Conservation (phyloP, 2,329 filamentous ascomycete genomes). For the Colletotrichum tropicicola region DNA sequence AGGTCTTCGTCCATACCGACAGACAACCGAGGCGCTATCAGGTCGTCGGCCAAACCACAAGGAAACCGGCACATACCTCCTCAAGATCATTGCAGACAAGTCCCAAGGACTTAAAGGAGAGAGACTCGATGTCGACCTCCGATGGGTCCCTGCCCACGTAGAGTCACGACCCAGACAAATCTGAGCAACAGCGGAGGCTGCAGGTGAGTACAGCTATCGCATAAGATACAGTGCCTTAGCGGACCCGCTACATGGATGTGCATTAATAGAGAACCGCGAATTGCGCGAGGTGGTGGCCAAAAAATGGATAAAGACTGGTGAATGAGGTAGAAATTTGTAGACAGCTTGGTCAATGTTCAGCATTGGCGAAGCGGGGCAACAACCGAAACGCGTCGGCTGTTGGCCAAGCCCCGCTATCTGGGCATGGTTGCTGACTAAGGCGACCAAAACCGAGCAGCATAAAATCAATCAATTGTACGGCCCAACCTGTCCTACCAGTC, state of each 20-base stretch:
- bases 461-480: too few species aligned
- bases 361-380: slow-evolving; percentile 15
- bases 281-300: background rate
- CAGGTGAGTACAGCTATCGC: background rate
- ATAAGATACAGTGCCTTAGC: background rate
- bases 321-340: background rate
- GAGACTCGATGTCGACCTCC: background rate
- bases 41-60: background rate
- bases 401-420: too few species aligned
- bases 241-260: background rate
- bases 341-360: slow-evolving; percentile 3
- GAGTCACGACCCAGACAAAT: background rate
- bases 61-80: background rate
- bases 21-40: slow-evolving; percentile 1
- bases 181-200: background rate
- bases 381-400: background rate
- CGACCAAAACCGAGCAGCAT: too few species aligned
- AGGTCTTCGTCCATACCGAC: background rate
- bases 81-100: background rate
- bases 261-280: slow-evolving; percentile 3
- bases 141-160: background rate
- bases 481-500: too few species aligned
- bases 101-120: background rate
- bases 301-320: background rate
- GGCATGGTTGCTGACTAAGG: too few species aligned